These are phyloP conservation scores for Spiraea crenata DNA, from an alignment of 331 rosid genomes.

Conservation along the genomic window DNA sequence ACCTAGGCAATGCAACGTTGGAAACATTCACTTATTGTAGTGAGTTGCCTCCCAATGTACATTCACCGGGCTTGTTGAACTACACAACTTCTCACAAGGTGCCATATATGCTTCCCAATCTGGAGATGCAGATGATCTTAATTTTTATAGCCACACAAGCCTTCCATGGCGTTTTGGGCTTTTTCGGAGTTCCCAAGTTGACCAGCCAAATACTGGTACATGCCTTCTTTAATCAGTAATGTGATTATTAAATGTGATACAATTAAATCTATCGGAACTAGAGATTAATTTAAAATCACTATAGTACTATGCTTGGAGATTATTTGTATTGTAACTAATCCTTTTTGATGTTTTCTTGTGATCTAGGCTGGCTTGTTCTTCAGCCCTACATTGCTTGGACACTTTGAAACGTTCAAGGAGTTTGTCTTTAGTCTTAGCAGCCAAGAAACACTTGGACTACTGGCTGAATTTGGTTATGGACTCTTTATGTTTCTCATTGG, in stretches of 20 bases:
- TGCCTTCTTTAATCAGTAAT: no score
- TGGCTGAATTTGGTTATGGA: constrained; percentile 28
- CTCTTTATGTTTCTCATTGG: constrained; percentile 30
- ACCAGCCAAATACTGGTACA: constrained; percentile 28
- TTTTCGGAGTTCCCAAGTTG: constrained; percentile 22
- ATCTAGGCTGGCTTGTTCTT: constrained; percentile 27
- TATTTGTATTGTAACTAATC: not conserved
- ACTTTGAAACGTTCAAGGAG: not conserved
- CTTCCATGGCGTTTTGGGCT: constrained; percentile 19
- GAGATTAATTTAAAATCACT: no score
- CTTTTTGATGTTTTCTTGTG: not conserved
- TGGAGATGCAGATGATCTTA: constrained; percentile 30
- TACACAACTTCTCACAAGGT: not conserved
- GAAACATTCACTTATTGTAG: not conserved
- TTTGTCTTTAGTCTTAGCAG: constrained; percentile 22
- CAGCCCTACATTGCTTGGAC: constrained; percentile 28
- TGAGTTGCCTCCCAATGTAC: constrained; percentile 5
- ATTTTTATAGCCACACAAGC: constrained; percentile 16
- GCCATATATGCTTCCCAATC: constrained; percentile 12
- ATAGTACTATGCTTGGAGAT: no score
- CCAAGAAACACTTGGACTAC: constrained; percentile 12
- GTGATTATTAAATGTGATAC: no score
- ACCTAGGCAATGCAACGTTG: no score
- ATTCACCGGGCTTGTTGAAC: constrained; percentile 4
- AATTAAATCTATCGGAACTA: no score